Evolutionary conservation across 2,329 filamentous ascomycete species (phyloP), one percentile per base, ranked within the genome.

Genomic region (Pseudogymnoascus sp.): DNA sequence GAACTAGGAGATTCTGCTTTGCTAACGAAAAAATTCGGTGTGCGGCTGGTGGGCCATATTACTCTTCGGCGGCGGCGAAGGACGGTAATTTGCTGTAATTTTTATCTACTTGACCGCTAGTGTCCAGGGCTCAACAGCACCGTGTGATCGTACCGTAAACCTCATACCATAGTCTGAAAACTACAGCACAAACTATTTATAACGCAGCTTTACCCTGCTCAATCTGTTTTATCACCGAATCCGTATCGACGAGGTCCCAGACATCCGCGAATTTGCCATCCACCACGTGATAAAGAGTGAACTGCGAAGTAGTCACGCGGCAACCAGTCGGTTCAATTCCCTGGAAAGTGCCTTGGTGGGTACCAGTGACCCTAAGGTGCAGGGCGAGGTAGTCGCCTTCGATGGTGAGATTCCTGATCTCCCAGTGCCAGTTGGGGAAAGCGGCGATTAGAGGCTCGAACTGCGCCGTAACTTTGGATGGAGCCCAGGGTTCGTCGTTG

Each of bases 11-110:
- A 29, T 26, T 62, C 29, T 65, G 62, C 35, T 65, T 64, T 62
- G 44, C 64, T 44, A 65, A 64, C 62, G 64, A 65, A 42, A 64
- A 37, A 62, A 40, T 62, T 44, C 64, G 64, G 62, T 64, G 59
- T 23, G 59, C 62, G 19, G 62, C 64, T 62, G 64, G 64, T 61
- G 62, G 64, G 19, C 62, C 62, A 9, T 64, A 59, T 50, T 59
- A 65, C 50, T 62, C 62, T 59, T 60, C 44, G 62, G 62, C 64
- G 37, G 59, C 17, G 64, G 64, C 62, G 64, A 65, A 62, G 64
- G 64, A 65, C 64, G 62, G 59, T 29, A 50, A 4, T 50, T 17
- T 38, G 37, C 21, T 29, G 13, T 21, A 4, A 7, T 23, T 50
- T 7, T 50, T 26, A 2, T 46, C 11, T 26, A 29, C 21, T 44